Evolutionary conservation across 2,329 filamentous ascomycete genomes (phyloP), one percentile per base, ranked within the genome.

Genomic region (Hymenoscyphus repandus): DNA sequence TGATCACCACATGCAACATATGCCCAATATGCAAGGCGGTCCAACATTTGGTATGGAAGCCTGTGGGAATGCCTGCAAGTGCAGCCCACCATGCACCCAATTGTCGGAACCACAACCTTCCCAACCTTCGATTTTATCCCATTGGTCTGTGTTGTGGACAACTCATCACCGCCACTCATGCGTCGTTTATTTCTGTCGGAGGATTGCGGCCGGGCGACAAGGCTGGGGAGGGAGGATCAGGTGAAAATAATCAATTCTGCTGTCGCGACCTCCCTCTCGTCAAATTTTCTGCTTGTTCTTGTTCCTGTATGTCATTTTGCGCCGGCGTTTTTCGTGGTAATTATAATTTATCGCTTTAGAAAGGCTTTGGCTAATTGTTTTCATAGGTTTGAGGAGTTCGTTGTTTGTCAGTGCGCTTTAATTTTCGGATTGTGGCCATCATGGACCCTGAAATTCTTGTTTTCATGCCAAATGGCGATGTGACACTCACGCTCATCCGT

Each of bases 391-490:
- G n/a, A 37, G 20, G 44, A 34, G 32, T 45, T 43, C 33, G 32
- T 34, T 36, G 4, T 32, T 22, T 27, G 12, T 13, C 17, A 43
- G 32, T n/a, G 32, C 12, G 27, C 33, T 48, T 38, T 12, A 27
- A 45, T 39, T 39, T 43, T 22, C 17, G 15, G 9, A 13, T 10
- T 17, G 15, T 20, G 27, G 37, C 43, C 37, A 47, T 34, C 27
- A 61, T 59, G 58, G 58, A 48, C 52, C 51, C 55, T 18, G 58
- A 61, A 55, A 49, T 48, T 20, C 33, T 59, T 49, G 49, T 48
- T 41, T 61, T 61, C 47, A 57, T 58, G 57, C 58, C 58, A 47
- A 58, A 61, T 52, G 58, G 58, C 52, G 58, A 61, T 54, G 50
- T 59, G 6, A 61, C 55, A 10, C 42, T 61, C 13, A 56, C 33